Percentiles rank a stretch among this genome's conserved stretches.
These are phyloP conservation scores for Wallacemonas rigidus DNA, from an alignment of 208 protist species.

Conservation along the genomic window DNA sequence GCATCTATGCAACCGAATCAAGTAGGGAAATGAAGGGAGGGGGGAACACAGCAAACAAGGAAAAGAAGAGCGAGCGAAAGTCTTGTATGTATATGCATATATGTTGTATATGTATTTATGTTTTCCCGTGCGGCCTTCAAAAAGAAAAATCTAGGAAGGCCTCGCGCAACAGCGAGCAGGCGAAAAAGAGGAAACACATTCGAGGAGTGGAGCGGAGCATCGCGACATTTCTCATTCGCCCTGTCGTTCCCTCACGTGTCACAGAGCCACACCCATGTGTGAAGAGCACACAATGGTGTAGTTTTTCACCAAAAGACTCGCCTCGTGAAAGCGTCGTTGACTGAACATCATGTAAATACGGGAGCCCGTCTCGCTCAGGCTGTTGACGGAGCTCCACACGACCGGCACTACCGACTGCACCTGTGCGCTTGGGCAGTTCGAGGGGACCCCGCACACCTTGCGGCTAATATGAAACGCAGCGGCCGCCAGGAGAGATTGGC, in stretches of 20 bases:
- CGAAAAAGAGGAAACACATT: too few species aligned
- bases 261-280: not conserved
- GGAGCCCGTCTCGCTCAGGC: not conserved
- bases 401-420: slow-evolving; percentile 46
- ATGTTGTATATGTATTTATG: too few species aligned
- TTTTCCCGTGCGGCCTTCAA: too few species aligned
- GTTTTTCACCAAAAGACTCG: not conserved
- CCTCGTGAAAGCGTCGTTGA: slow-evolving; percentile 11
- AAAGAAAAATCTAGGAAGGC: too few species aligned
- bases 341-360: slow-evolving; percentile 6
- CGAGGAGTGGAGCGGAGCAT: too few species aligned
- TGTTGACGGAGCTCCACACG: slow-evolving; percentile 28
- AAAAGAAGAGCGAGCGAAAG: not conserved
- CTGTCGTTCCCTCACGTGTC: not conserved
- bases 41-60: slow-evolving; percentile 14
- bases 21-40: slow-evolving; percentile 1
- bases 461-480: slow-evolving; percentile 71
- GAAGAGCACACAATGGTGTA: slow-evolving; percentile 7
- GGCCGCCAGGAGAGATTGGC: slow-evolving; percentile 53
- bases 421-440: slow-evolving; percentile 36
- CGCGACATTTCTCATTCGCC: too few species aligned
- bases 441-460: slow-evolving; percentile 34
- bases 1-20: not conserved
- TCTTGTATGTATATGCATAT: not conserved
- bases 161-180: too few species aligned